Evolutionary conservation across 768 basidiomycete genomes (phyloP), one percentile per base, ranked within the genome.

Genomic region (Krasilnikovozyma curviuscula): DNA sequence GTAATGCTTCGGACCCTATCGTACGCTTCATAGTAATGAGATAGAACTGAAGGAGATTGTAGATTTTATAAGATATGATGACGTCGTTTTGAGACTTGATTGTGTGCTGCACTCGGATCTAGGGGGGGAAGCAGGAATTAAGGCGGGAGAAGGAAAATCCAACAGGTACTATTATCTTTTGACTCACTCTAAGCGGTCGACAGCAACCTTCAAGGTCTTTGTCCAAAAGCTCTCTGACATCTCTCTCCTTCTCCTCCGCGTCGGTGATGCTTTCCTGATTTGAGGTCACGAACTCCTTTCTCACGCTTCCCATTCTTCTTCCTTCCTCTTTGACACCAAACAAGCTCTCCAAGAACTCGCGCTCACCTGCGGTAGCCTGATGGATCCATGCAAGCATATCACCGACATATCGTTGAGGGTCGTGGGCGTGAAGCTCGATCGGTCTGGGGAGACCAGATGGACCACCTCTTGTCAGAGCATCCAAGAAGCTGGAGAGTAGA

Each of bases 361-460:
- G 79, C 59, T 98, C 93, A 1, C 82, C 82, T 0, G 93, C 93
- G 52, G 93, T 85, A 0, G 81, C 75, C 54, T 97, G 91, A 64
- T 98, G 91, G 1, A 95, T 78, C 91, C 91, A 95, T 0, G 89
- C 91, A 7, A 97, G 76, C 83, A 97, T 97, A 65, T 97, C 91
- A 13, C 93, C 93, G 13, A 91, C 77, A 61, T 98, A 98, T 28
- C 91, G 77, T 55, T 86, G 73, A 0, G 93, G 91, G 61, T 98
- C 93, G 57, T 98, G 93, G 0, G 93, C 93, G 59, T 98, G 93
- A 3, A 98, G 70, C 62, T 97, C 93, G 53, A 98, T 97, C 0
- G 91, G 85, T 5, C 89, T 74, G 10, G 89, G 84, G 7, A 81
- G 68, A 34, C 81, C 84, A 33, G 77, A 79, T 1, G 77, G 82